Percentiles rank a stretch among this genome's conserved stretches.
Conservation (phyloP, 768 basidiomycete species). For the Hortiboletus flavorubellus region DNA sequence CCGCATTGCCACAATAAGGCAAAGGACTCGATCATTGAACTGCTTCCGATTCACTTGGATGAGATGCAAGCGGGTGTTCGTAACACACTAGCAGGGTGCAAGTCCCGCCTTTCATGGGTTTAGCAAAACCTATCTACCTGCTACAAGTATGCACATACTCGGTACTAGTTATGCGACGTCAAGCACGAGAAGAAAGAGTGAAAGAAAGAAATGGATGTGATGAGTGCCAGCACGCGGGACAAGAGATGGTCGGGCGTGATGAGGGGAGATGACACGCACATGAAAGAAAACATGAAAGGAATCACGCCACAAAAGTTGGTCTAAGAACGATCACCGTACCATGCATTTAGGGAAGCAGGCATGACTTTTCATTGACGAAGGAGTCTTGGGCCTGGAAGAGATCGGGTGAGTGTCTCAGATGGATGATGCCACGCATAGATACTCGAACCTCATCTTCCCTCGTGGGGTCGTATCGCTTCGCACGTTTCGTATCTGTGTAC, state of each 20-base stretch:
- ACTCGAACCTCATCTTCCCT: constrained; percentile 12
- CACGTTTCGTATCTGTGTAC: constrained; percentile 6
- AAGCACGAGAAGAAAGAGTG: neutral
- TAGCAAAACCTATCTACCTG: constrained; percentile 4
- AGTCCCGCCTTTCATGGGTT: constrained; percentile 25
- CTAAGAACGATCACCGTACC: neutral
- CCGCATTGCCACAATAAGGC: neutral
- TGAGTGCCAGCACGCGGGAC: constrained; percentile 5
- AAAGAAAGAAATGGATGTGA: neutral
- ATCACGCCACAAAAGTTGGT: neutral
- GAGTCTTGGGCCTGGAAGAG: neutral
- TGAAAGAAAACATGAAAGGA: neutral
- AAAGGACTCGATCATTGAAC: neutral
- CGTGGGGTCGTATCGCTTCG: constrained; percentile 1
- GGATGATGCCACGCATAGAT: neutral
- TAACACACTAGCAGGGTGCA: constrained; percentile 30
- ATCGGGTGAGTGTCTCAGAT: neutral
- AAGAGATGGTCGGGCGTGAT: neutral
- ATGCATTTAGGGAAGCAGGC: constrained; percentile 20
- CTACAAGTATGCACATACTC: constrained; percentile 14
- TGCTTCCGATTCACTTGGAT: neutral
- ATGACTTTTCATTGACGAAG: constrained; percentile 25
- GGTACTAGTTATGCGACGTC: constrained; percentile 4
- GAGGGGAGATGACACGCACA: neutral
- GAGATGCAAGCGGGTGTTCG: neutral